Evolutionary conservation across 2,329 filamentous ascomycete species (phyloP), one percentile per base, ranked within the genome.

Genomic region (Fragosphaeria purpurea): DNA sequence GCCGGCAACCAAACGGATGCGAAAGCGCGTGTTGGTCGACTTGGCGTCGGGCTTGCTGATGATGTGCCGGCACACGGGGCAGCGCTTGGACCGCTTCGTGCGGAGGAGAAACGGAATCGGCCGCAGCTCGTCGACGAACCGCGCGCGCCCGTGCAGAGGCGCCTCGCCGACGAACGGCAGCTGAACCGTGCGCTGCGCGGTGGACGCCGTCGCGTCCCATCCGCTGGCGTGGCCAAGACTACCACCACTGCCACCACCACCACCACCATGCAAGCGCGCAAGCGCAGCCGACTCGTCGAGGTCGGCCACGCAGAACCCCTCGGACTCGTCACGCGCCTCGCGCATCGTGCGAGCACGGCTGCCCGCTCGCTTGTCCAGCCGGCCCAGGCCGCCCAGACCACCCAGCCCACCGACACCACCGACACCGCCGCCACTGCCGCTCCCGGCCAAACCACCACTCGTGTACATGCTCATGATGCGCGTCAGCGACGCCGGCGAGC

Each of bases 21-120:
- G 86, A 76, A 93, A 97, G 34, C 90, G 85, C 6, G 86, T 93
- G 48, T 86, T 91, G 44, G 82, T 81, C 35, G 95, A 83, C 67
- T 97, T 98, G 53, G 83, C 80, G 67, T 98, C 93, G 11, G 91
- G 93, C 65, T 95, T 94, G 54, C 88, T 86, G 59, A 98, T 85
- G 63, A 97, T 96, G 69, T 97, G 91, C 10, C 93, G 85, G 68
- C 93, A 98, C 9, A 84, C 79, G 47, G 88, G 85, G 67, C 93
- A 98, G 44, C 93, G 87, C 70, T 96, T 97, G 22, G 88, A 89
- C 39, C 91, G 85, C 63, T 96, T 96, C 0, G 91, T 95, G 51
- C 88, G 84, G 11, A 98, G 79, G 2, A 94, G 77, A 12, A 86
- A 85, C 0, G 90, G 84, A 11, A 90, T 77, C 0, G 93, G 93